Conservation (phyloP, 2,329 filamentous ascomycete species). For the Penicillium sp. region DNA sequence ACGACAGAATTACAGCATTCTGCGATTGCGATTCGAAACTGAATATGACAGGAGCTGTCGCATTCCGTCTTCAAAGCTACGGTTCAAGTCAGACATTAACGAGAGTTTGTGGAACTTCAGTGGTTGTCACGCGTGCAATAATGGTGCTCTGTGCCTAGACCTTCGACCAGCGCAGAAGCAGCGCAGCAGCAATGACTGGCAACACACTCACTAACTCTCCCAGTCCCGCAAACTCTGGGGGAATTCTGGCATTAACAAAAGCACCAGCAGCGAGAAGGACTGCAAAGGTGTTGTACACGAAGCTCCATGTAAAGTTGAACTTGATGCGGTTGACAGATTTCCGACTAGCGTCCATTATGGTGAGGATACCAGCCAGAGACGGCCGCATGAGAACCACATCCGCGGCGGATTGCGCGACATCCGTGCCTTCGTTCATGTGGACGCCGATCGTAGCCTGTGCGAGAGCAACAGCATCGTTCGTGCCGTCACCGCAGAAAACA, state of each 20-base stretch:
- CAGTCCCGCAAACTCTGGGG: slow-evolving; percentile 64
- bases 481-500: slow-evolving; percentile 74
- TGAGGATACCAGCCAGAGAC: slow-evolving; percentile 55
- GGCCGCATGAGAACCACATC: slow-evolving; percentile 67
- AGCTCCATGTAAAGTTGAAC: slow-evolving; percentile 70
- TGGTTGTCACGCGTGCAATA: neutral
- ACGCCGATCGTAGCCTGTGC: slow-evolving; percentile 69
- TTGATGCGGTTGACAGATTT: slow-evolving; percentile 50
- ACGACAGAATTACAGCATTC: slow-evolving; percentile 3
- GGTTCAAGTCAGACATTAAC: slow-evolving; percentile 1
- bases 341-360: slow-evolving; percentile 55
- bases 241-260: slow-evolving; percentile 59
- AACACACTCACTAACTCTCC: slow-evolving; percentile 73
- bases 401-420: slow-evolving; percentile 65
- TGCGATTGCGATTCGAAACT: neutral
- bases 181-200: slow-evolving; percentile 62
- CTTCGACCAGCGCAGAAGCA: slow-evolving; percentile 36
- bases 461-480: slow-evolving; percentile 73
- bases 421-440: slow-evolving; percentile 62
- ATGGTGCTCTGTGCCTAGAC: slow-evolving; percentile 10
- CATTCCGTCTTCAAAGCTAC: slow-evolving; percentile 3
- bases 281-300: slow-evolving; percentile 68
- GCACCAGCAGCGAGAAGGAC: slow-evolving; percentile 66
- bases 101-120: slow-evolving; percentile 1
- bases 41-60: neutral